phyloP scores from a whole-genome alignment of 495 filamentous ascomycete species.

The Xylaria nigripes region DNA sequence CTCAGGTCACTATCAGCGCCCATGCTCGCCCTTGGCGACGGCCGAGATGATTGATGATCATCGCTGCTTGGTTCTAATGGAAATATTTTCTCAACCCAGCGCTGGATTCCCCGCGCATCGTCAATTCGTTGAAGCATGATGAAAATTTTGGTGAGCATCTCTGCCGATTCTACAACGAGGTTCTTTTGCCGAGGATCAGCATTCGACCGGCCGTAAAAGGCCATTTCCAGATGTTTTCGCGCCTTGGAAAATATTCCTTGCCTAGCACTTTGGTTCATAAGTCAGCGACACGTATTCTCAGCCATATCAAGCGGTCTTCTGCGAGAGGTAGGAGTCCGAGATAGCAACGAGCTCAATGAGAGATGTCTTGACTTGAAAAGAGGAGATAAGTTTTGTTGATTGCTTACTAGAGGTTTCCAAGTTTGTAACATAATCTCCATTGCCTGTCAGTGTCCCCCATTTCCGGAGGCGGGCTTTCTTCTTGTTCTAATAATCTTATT shows the following conservation, averaged over 20 bases:
- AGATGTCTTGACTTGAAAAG: neutral
- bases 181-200: slow-evolving; percentile 1
- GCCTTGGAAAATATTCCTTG: slow-evolving; percentile 11
- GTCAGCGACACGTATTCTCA: neutral
- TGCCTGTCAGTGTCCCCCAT: slow-evolving; percentile 12
- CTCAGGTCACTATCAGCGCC: slow-evolving; percentile 1
- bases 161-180: slow-evolving; percentile 18
- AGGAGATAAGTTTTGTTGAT: neutral
- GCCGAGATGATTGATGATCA: neutral
- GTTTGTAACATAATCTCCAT: slow-evolving; percentile 21
- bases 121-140: slow-evolving; percentile 12
- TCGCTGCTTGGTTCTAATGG: neutral
- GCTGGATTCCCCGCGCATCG: slow-evolving; percentile 14
- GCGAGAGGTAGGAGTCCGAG: neutral
- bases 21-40: neutral
- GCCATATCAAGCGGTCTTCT: no score
- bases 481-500: slow-evolving; percentile 4
- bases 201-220: slow-evolving; percentile 9
- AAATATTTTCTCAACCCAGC: slow-evolving; percentile 10
- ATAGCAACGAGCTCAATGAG: neutral
- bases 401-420: slow-evolving; percentile 16
- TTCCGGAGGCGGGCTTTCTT: neutral
- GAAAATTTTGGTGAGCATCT: slow-evolving; percentile 9
- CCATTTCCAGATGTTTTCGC: slow-evolving; percentile 8
- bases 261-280: neutral